Percentiles rank a stretch among this genome's conserved stretches.
These are phyloP conservation scores for Teunomyces funiuensis DNA, from an alignment of 805 yeast genomes.

Conservation along the genomic window DNA sequence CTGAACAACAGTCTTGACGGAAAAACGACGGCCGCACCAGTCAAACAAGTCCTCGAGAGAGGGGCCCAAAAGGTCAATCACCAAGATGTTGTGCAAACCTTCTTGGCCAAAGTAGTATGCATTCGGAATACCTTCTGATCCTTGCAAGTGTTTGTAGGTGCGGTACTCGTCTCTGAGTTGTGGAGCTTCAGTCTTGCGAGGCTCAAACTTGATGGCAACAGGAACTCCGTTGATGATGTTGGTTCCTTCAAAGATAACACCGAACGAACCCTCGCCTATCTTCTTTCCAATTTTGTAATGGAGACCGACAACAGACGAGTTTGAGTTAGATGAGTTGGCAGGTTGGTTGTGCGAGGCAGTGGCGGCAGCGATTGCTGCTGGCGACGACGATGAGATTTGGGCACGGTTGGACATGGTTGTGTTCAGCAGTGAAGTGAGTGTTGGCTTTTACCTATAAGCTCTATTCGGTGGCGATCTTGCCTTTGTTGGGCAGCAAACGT, in stretches of 20 bases:
- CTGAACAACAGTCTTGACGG: constrained; percentile 70
- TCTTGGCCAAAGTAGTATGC: constrained; percentile 86
- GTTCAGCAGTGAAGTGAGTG: constrained; percentile 1
- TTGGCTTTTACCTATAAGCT: background rate
- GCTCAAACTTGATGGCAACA: constrained; percentile 81
- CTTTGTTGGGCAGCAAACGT: background rate
- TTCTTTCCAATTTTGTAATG: constrained; percentile 82
- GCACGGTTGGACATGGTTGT: constrained; percentile 26
- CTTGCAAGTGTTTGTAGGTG: constrained; percentile 70
- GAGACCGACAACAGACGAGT: constrained; percentile 50
- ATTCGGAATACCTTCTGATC: constrained; percentile 73
- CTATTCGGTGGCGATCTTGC: background rate
- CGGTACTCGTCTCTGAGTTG: constrained; percentile 79
- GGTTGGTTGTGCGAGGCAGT: constrained; percentile 30
- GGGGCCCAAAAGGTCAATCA: constrained; percentile 77
- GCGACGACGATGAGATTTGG: constrained; percentile 26
- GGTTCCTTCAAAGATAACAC: constrained; percentile 79
- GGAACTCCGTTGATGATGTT: constrained; percentile 63
- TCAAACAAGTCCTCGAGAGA: constrained; percentile 81
- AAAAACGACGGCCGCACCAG: constrained; percentile 81
- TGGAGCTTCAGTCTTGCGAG: constrained; percentile 79
- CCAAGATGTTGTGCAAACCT: constrained; percentile 75
- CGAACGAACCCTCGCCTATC: constrained; percentile 87
- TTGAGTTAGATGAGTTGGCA: constrained; percentile 20
- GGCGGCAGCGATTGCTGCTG: constrained; percentile 43